Percentiles rank a stretch among this genome's conserved stretches.
These are phyloP conservation scores for Trichoderma sp. DNA, from an alignment of 2,329 filamentous ascomycete genomes.

Conservation along the genomic window DNA sequence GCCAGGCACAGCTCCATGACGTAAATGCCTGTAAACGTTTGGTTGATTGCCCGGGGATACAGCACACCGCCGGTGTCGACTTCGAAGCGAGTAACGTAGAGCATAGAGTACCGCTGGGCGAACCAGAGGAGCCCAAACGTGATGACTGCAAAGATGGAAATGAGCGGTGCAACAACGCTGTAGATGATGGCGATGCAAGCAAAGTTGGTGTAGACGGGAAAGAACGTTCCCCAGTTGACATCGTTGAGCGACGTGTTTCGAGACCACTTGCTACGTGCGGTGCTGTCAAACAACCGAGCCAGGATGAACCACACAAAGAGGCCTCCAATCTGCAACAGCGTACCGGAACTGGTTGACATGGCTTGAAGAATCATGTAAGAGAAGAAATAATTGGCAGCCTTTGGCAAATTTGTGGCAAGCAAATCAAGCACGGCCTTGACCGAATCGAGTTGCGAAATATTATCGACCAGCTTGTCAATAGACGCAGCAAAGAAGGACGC, in stretches of 20 bases:
- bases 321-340: slow-evolving; percentile 79
- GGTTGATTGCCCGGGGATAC: slow-evolving; percentile 91
- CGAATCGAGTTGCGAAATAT: slow-evolving; percentile 51
- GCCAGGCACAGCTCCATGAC: slow-evolving; percentile 91
- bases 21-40: slow-evolving; percentile 92
- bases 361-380: slow-evolving; percentile 97
- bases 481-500: slow-evolving; percentile 71
- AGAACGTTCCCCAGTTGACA: slow-evolving; percentile 90
- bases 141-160: slow-evolving; percentile 89
- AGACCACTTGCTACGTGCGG: slow-evolving; percentile 78
- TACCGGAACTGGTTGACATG: slow-evolving; percentile 86
- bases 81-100: slow-evolving; percentile 89
- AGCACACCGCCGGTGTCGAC: slow-evolving; percentile 90
- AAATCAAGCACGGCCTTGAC: slow-evolving; percentile 70
- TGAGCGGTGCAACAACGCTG: slow-evolving; percentile 84
- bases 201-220: slow-evolving; percentile 95
- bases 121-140: slow-evolving; percentile 92
- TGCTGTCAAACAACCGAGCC: slow-evolving; percentile 80
- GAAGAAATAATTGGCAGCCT: slow-evolving; percentile 95
- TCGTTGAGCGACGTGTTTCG: slow-evolving; percentile 78
- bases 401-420: slow-evolving; percentile 79
- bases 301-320: slow-evolving; percentile 82
- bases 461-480: slow-evolving; percentile 64
- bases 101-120: slow-evolving; percentile 93
- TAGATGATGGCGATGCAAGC: slow-evolving; percentile 92